Conservation (phyloP, 164 flowering plant genomes). For the Brasenia schreberi region DNA sequence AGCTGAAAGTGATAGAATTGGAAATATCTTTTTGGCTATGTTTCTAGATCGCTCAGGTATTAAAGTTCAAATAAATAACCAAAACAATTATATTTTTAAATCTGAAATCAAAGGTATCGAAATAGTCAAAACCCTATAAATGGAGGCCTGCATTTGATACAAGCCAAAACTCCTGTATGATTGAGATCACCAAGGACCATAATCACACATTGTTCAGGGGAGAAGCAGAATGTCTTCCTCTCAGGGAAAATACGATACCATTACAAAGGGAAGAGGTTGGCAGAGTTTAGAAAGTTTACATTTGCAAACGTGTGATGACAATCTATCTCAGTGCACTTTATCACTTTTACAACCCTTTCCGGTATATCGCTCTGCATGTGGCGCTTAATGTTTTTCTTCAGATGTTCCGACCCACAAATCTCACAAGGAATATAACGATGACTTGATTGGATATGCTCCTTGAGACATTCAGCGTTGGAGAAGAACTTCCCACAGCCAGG, state of each 20-base stretch:
- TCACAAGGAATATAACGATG: conserved; percentile 58
- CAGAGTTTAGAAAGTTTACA: not conserved
- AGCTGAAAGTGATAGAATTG: no score
- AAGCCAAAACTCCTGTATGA: no score
- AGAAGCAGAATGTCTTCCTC: no score
- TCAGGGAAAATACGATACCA: not conserved
- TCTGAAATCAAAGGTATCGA: no score
- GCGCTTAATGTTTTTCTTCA: conserved; percentile 70
- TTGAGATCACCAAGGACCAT: no score
- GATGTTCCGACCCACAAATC: conserved; percentile 57
- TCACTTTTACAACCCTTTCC: conserved; percentile 8
- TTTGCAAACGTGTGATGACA: conserved; percentile 56
- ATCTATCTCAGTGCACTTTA: conserved; percentile 40
- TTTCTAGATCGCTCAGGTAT: no score
- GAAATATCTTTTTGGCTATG: no score
- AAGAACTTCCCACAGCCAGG: conserved; percentile 67
- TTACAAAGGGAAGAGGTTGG: not conserved
- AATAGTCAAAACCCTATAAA: no score
- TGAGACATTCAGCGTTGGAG: conserved; percentile 53
- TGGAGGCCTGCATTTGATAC: no score
- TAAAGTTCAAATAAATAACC: no score
- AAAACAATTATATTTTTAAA: no score
- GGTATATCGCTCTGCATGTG: conserved; percentile 25
- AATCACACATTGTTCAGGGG: no score
- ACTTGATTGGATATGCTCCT: conserved; percentile 43